These are phyloP conservation scores for Colletotrichum theobromicola DNA, from an alignment of 2,329 filamentous ascomycete genomes.

Conservation along the genomic window DNA sequence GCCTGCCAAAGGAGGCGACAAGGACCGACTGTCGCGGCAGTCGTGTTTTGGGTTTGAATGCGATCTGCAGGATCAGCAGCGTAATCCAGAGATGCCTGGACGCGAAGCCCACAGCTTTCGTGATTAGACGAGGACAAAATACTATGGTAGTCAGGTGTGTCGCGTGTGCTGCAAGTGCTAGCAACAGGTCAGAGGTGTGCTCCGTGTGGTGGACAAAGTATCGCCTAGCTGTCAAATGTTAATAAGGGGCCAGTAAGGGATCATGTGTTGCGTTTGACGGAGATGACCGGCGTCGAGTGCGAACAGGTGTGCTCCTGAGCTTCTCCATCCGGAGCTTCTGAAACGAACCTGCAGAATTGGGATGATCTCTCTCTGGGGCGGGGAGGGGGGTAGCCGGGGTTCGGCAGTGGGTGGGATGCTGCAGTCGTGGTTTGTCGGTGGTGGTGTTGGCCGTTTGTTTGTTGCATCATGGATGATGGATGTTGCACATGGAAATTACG, in stretches of 20 bases:
- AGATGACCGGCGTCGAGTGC: conserved; percentile 17
- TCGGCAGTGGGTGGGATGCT: background rate
- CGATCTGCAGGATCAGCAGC: conserved; percentile 20
- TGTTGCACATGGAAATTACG: background rate
- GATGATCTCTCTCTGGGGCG: background rate
- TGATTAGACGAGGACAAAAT: background rate
- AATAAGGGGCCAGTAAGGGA: conserved; percentile 1
- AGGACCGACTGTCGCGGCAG: conserved; percentile 1
- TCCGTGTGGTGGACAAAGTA: background rate
- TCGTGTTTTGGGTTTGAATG: conserved; percentile 18
- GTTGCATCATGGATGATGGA: background rate
- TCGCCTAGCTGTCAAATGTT: conserved; percentile 4
- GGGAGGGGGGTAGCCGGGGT: background rate
- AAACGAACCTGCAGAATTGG: conserved; percentile 18
- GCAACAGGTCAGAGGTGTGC: background rate
- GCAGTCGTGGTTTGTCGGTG: background rate
- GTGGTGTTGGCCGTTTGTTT: background rate
- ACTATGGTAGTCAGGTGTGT: background rate
- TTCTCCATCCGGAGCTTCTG: conserved; percentile 11
- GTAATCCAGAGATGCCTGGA: background rate
- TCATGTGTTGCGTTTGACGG: conserved; percentile 12
- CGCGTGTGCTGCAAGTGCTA: background rate
- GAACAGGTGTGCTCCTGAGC: background rate
- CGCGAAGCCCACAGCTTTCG: background rate
- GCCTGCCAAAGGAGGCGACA: conserved; percentile 3